Evolutionary conservation across 768 basidiomycete species (phyloP), one percentile per base, ranked within the genome.

Genomic region (Termitomyces sp.): DNA sequence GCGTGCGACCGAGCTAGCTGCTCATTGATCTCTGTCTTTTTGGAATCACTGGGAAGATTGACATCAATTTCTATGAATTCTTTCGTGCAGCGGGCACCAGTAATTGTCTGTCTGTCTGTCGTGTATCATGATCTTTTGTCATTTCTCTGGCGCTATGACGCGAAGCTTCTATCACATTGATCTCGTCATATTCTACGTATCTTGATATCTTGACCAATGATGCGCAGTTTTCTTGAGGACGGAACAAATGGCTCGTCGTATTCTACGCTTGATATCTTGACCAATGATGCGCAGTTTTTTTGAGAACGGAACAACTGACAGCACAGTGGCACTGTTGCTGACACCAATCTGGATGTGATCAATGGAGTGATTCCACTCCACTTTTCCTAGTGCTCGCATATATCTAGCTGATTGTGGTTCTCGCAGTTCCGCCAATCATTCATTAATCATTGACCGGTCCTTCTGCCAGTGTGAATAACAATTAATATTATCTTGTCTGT

Each of bases 321-420:
- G 15, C 18, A 22, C 7, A 11, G 9, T 16, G 47, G 47, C 23
- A 15, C 41, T 43, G 41, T 25, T 20, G n/a, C 35, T 40, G 39
- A 20, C 16, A 40, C 22, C 47, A 22, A 23, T 9, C 7, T 48
- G 5, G 25, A 11, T 33, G 20, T 12, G 13, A 47, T 22, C 33
- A 54, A 79, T 84, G 84, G 83, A 82, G 83, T 0, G 83, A 86
- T 60, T 84, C 82, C 3, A 83, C 80, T 12, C 84, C 84, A 15
- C 66, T 85, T 4, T 71, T 83, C 20, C 74, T 86, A 20, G 84
- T 66, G 80, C 86, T 41, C 75, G 84, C 3, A 84, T 86, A 33
- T 83, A 85, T 65, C 70, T 86, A 18, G 82, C 75, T 25, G 77
- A 80, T 79, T 5, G 78, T 85, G 42, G 76, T 86, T 46, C 31